Percentiles rank a stretch among this genome's conserved stretches.
Conservation (phyloP, 129 eudicot genomes). For the Artemisia annua region DNA sequence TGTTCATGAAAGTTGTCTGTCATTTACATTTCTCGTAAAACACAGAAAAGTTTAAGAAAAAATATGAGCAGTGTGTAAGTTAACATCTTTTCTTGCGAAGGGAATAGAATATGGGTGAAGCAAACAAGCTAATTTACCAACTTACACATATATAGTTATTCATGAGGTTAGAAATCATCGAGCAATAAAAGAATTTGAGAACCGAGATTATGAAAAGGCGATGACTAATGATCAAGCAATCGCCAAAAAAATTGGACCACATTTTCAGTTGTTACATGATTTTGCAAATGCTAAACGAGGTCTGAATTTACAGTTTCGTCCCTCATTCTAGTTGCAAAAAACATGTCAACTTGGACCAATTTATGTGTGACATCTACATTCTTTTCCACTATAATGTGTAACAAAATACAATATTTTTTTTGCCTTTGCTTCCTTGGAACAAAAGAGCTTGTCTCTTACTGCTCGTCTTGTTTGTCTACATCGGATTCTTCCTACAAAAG, state of each 20-base stretch:
- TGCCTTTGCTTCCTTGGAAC: conserved; percentile 8
- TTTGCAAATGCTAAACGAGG: conserved; percentile 26
- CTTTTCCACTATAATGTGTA: conserved; percentile 20
- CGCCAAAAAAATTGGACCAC: background rate
- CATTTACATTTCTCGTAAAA: no score
- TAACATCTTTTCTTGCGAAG: no score
- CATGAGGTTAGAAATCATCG: background rate
- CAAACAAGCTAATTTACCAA: background rate
- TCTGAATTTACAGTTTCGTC: conserved; percentile 13
- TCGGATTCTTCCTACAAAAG: conserved; percentile 24
- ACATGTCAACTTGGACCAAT: background rate
- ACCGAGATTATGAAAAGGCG: background rate
- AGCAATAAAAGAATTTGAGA: background rate
- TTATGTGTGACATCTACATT: conserved; percentile 25
- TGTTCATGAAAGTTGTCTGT: no score
- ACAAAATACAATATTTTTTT: conserved; percentile 17
- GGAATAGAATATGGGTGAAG: no score
- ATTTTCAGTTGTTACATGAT: conserved; percentile 10
- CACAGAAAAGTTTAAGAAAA: no score
- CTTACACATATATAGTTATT: background rate
- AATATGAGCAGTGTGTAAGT: no score
- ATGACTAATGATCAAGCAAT: conserved; percentile 2
- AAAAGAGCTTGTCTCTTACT: conserved; percentile 24
- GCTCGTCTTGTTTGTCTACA: conserved; percentile 15
- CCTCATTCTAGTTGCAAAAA: conserved; percentile 13